Evolutionary conservation across 768 basidiomycete genomes (phyloP).

Genomic region (Crepidotus variabilis): DNA sequence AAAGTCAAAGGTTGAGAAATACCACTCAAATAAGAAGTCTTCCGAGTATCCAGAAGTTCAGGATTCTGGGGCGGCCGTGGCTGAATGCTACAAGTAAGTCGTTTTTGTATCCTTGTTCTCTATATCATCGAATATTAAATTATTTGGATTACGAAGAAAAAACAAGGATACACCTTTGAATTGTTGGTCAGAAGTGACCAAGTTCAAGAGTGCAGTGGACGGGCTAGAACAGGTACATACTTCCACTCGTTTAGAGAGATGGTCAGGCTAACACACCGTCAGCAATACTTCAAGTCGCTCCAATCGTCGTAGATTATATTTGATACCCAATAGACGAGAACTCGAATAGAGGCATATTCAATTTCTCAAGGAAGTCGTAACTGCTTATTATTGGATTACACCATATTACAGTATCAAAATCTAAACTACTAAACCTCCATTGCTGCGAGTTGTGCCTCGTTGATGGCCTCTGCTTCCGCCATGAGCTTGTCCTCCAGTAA

Average conservation of each 20-base stretch:
- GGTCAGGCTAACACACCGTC: constrained; percentile 1
- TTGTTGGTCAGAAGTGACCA: constrained; percentile 70
- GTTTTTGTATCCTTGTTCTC: not conserved
- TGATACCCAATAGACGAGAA: constrained; percentile 1
- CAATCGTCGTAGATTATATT: constrained; percentile 27
- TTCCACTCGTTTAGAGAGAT: not conserved
- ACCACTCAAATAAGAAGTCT: constrained; percentile 53
- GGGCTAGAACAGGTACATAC: constrained; percentile 61
- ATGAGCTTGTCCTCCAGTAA: constrained; percentile 83
- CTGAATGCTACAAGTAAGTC: constrained; percentile 72
- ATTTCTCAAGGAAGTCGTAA: constrained; percentile 2
- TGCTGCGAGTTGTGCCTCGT: constrained; percentile 70
- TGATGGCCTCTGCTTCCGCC: constrained; percentile 77
- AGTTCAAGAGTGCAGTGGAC: constrained; percentile 67
- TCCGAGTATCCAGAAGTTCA: constrained; percentile 54
- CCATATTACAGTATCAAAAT: constrained; percentile 4
- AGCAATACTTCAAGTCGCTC: constrained; percentile 66
- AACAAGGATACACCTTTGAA: constrained; percentile 54
- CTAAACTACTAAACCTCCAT: constrained; percentile 36
- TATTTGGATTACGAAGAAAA: constrained; percentile 34
- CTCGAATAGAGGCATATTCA: not conserved
- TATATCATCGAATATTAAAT: constrained; percentile 2
- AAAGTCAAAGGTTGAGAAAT: constrained; percentile 66
- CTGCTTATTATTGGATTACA: too few species aligned
- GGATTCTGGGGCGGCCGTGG: constrained; percentile 53